Base-by-base conservation (phyloP, 495 filamentous ascomycete genomes). In the Lichina pygmaea region DNA sequence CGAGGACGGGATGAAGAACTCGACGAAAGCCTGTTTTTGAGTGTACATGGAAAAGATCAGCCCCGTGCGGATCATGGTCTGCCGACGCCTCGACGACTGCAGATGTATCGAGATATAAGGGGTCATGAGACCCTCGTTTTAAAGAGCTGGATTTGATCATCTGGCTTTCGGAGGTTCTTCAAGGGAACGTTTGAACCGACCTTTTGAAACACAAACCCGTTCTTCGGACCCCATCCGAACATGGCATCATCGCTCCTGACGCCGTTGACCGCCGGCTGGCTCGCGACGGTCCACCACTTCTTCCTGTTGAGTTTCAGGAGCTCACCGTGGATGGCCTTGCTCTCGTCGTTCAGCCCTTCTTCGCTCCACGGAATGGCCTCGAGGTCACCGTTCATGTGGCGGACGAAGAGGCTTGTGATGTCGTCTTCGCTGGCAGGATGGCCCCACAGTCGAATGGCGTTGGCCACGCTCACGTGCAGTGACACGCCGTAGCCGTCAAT, bases 161-260 rank as follows among this genome's bases (percentile, higher is more conserved):
- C 7, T 17, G 8, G 24, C 44, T 30, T 6, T n/a, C 11, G 12
- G 32, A 37, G 34, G 13, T 30, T 3, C 24, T 37, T 32, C 12
- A 16, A 6, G 34, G 44, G 8, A 24, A 4, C 24, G 24, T 24
- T 13, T 45, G 32, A 45, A 13, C 45, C 7, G 33, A 54, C 54
- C 60, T 97, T 97, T 53, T 97, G 89, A 65, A 93, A 97, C 44
- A 95, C 83, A 58, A 91, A 95, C 3, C 89, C 89, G 50, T 84
- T 74, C 38, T 71, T 72, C 0, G 89, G 89, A 10, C 89, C 89
- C 89, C 89, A 97, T 47, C 89, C 89, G 57, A 93, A 92, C 45
- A 79, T 66, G n/a, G 66, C 58, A 57, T 97, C 72, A 46, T 69
- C 68, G 48, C 75, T 83, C 36, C 67, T 69, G 6, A 84, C 59